Conservation (phyloP, 129 eudicot species). For the Helianthus annuus region HanXRQr2.0-SUNRISE NC_035439.2:6844953-6845452, state of each 20-base stretch:
- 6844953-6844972: conserved; percentile 13
- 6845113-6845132: conserved; percentile 3
- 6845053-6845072: conserved; percentile 11
- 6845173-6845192: conserved; percentile 23
- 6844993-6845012: conserved; percentile 44
- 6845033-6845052: conserved; percentile 50
- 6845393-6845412: neutral
- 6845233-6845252: conserved; percentile 24
- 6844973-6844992: conserved; percentile 13
- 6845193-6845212: conserved; percentile 21
- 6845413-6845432: conserved; percentile 9
- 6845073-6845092: conserved; percentile 20
- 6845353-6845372: conserved; percentile 73
- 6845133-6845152: neutral
- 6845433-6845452: neutral
- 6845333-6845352: conserved; percentile 77
- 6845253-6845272: conserved; percentile 27
- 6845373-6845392: neutral
- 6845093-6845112: conserved; percentile 34
- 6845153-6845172: neutral
- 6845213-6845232: conserved; percentile 18
- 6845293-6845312: conserved; percentile 86
- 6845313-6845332: conserved; percentile 89
- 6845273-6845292: conserved; percentile 48
- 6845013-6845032: conserved; percentile 17